phyloP scores from a whole-genome alignment of 2,329 filamentous ascomycete species.

The Ascochyta viciae-villosae region DNA sequence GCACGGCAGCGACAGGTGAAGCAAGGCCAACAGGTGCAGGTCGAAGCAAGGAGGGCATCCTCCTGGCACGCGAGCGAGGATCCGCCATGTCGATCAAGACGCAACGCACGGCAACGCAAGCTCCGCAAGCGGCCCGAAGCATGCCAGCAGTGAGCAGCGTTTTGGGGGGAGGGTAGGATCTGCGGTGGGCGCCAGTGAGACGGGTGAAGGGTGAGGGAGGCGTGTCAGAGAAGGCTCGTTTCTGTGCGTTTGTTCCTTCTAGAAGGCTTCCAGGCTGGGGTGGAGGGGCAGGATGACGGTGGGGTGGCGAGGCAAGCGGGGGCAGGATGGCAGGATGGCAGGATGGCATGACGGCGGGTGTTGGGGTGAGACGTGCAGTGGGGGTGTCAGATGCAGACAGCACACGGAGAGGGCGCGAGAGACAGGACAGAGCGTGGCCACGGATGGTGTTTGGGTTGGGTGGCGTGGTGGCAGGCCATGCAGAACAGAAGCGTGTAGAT shows the following conservation, averaged over 20 bases:
- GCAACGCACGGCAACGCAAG: neutral
- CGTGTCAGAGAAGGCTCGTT: conserved; percentile 5
- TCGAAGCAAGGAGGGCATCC: conserved; percentile 8
- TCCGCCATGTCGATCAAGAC: conserved; percentile 12
- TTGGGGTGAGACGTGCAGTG: too few relatives aligned
- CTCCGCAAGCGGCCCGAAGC: conserved; percentile 16
- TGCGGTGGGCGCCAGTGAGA: conserved; percentile 14
- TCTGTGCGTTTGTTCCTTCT: conserved; percentile 9
- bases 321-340: neutral
- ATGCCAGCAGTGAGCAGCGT: conserved; percentile 1
- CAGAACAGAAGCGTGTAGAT: too few relatives aligned
- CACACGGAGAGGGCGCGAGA: too few relatives aligned
- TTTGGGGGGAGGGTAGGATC: neutral
- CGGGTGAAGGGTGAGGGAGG: conserved; percentile 5
- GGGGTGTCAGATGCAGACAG: too few relatives aligned
- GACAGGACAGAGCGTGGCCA: neutral
- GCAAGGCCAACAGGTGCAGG: conserved; percentile 4
- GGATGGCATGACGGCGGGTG: neutral
- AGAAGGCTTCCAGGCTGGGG: conserved; percentile 15
- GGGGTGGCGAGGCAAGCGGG: conserved; percentile 17
- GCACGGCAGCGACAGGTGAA: neutral
- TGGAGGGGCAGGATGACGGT: conserved; percentile 25
- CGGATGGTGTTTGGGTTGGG: too few relatives aligned
- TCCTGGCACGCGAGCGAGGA: conserved; percentile 8
- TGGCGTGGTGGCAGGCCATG: too few relatives aligned